A percentile compares a stretch with the other conserved stretches of the same genome.
These are phyloP conservation scores for Hymenoscyphus salicellus DNA, from an alignment of 2,329 filamentous ascomycete species.

Conservation along the genomic window DNA sequence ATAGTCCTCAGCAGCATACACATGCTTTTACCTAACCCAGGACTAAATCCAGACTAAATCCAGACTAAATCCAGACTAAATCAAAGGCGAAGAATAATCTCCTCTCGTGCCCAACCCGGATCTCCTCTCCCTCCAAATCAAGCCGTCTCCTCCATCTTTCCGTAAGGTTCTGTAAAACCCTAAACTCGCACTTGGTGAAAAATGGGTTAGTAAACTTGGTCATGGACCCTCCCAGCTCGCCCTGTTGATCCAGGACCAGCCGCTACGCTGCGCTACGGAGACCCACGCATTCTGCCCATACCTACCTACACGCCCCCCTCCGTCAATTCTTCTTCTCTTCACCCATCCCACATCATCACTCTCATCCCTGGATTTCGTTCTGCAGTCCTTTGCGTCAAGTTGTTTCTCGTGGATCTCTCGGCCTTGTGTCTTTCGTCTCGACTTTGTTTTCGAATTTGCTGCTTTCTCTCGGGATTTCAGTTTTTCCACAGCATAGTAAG, in stretches of 20 bases:
- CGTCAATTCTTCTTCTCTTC: constrained; percentile 15
- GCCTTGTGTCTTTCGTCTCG: constrained; percentile 37
- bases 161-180: constrained; percentile 2
- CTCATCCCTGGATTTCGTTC: constrained; percentile 27
- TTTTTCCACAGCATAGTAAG: constrained; percentile 27
- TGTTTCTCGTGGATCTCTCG: constrained; percentile 37
- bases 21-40: not conserved
- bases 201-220: constrained; percentile 2
- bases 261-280: constrained; percentile 1
- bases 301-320: constrained; percentile 8
- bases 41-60: not conserved
- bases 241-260: not conserved
- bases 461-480: constrained; percentile 31
- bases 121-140: not conserved
- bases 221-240: constrained; percentile 1
- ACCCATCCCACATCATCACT: constrained; percentile 22
- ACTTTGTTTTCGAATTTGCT: constrained; percentile 38
- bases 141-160: not conserved
- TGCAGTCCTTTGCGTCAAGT: constrained; percentile 33
- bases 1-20: not conserved
- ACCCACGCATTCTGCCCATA: constrained; percentile 1
- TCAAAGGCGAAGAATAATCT: not conserved
- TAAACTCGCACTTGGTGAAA: not conserved
- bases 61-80: not conserved
- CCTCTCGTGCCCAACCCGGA: not conserved